Evolutionary conservation across 1,284 basidiomycete species (phyloP).

Genomic region (Trichosporon sp.): DNA sequence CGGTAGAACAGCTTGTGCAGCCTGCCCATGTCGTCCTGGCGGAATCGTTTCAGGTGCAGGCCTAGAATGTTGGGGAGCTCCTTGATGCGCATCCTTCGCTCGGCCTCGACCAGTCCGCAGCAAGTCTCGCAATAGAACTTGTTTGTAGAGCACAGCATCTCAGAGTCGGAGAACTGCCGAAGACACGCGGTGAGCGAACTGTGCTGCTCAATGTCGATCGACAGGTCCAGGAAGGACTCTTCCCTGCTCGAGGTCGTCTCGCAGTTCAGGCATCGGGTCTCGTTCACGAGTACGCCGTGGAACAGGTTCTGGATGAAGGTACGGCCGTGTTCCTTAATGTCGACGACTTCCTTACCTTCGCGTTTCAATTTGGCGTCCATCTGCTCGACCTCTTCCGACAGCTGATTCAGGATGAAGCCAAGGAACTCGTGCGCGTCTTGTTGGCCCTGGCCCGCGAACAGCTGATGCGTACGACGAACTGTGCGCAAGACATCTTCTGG

Average conservation of each 20-base stretch:
- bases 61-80: conserved; percentile 90
- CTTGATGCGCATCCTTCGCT: conserved; percentile 99
- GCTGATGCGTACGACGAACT: conserved; percentile 81
- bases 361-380: conserved; percentile 57
- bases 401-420: conserved; percentile 88
- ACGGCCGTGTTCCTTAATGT: conserved; percentile 56
- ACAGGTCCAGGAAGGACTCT: conserved; percentile 93
- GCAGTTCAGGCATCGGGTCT: conserved; percentile 95
- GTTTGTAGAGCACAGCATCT: conserved; percentile 97
- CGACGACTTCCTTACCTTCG: conserved; percentile 36
- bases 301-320: conserved; percentile 91
- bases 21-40: conserved; percentile 82
- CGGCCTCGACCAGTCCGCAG: conserved; percentile 94
- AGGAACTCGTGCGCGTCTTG: conserved; percentile 98
- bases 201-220: conserved; percentile 97
- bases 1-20: conserved; percentile 95
- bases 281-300: conserved; percentile 90
- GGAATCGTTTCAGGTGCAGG: conserved; percentile 95
- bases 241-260: conserved; percentile 97
- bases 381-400: conserved; percentile 88
- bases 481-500: conserved; percentile 88
- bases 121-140: conserved; percentile 99
- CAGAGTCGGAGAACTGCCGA: conserved; percentile 92
- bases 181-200: conserved; percentile 93
- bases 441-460: conserved; percentile 82